Conservation (phyloP, 106 monocot species). For the Phalaenopsis equestris region DNA sequence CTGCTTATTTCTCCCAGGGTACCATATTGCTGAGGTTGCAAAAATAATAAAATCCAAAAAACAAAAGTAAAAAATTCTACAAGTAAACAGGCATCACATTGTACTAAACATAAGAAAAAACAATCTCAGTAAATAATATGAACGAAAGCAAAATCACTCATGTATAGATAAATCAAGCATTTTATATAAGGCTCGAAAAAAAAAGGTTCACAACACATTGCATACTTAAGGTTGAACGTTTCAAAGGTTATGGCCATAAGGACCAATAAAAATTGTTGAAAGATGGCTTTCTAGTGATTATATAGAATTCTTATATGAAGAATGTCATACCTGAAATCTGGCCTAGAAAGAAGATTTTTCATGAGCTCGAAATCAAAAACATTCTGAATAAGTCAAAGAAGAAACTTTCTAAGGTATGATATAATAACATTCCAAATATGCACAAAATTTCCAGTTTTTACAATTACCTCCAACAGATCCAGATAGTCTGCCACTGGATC, state of each 20-base stretch:
- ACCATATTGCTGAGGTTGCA: not conserved
- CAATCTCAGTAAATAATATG: not conserved
- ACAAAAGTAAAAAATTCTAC: not conserved
- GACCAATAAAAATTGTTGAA: not conserved
- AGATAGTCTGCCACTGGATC: slow-evolving; percentile 94
- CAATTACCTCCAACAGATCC: slow-evolving; percentile 86
- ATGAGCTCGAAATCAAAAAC: slow-evolving; percentile 96
- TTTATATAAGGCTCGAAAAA: not conserved
- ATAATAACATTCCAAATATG: not conserved
- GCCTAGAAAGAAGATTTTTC: slow-evolving; percentile 58
- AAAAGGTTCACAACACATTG: not conserved
- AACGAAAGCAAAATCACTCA: not conserved
- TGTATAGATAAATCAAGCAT: not conserved
- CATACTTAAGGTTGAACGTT: not conserved
- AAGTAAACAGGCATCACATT: not conserved
- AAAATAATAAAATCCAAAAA: not conserved
- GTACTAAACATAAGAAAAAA: not conserved
- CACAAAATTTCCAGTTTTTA: not conserved
- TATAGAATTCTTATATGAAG: not conserved
- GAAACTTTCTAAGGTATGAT: slow-evolving; percentile 7
- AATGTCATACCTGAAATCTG: slow-evolving; percentile 72
- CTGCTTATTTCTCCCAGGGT: not conserved
- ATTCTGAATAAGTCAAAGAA: slow-evolving; percentile 40
- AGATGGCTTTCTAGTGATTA: not conserved
- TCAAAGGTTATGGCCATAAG: not conserved